phyloP scores from a whole-genome alignment of 352 stramenopile genomes.

The Phytophthora citricola region DNA sequence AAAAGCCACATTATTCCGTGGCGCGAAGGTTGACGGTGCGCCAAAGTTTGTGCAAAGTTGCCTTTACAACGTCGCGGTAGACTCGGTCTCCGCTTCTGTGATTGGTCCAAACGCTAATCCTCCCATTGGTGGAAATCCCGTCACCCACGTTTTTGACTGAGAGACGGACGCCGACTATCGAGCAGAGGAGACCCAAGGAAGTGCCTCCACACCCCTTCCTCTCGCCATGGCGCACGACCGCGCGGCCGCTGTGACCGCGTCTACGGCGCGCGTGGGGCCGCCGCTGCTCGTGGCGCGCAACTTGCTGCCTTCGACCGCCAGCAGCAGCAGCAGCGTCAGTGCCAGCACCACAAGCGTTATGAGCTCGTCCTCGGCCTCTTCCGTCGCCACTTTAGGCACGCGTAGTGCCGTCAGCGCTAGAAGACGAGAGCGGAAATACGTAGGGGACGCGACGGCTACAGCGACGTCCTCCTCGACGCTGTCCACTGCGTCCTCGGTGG shows the following conservation, averaged over 20 bases:
- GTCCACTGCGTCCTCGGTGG: constrained; percentile 42
- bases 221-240: constrained; percentile 44
- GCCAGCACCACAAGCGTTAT: constrained; percentile 29
- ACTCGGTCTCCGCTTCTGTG: not conserved
- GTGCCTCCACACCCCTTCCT: constrained; percentile 2
- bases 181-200: not conserved
- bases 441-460: constrained; percentile 34
- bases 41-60: not conserved
- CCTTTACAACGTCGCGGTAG: constrained; percentile 7
- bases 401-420: constrained; percentile 10
- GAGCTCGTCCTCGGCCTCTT: constrained; percentile 33
- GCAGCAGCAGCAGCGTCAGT: constrained; percentile 30
- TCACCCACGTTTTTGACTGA: constrained; percentile 12
- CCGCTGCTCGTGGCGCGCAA: constrained; percentile 41
- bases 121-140: constrained; percentile 20
- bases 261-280: constrained; percentile 17
- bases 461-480: constrained; percentile 43
- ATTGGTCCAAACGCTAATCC: constrained; percentile 17
- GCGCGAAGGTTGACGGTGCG: too few species aligned
- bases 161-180: constrained; percentile 18
- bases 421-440: constrained; percentile 32
- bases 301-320: constrained; percentile 30
- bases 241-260: constrained; percentile 22
- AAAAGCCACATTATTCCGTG: not conserved
- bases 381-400: constrained; percentile 12